These are phyloP conservation scores for Clavispora fructus DNA, from an alignment of 805 yeast genomes.

Conservation along the genomic window DNA sequence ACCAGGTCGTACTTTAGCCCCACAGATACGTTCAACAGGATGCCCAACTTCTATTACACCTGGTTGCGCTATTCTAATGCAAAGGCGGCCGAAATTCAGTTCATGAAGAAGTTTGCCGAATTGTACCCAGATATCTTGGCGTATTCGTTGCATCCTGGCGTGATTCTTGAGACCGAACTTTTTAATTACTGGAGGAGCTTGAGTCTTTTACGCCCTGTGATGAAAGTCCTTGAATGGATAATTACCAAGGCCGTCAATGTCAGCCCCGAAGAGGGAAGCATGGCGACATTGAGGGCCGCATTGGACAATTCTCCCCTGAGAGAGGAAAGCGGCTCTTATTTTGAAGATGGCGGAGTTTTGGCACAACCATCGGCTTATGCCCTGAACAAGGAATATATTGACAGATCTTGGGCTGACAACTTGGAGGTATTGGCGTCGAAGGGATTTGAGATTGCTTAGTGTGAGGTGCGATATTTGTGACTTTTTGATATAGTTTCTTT, in stretches of 20 bases:
- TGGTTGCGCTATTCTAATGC: constrained; percentile 34
- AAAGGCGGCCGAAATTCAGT: constrained; percentile 29
- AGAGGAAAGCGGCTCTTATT: constrained; percentile 25
- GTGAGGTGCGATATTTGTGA: too few relatives aligned
- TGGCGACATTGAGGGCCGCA: constrained; percentile 30
- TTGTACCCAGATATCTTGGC: constrained; percentile 27
- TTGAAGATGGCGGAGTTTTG: constrained; percentile 28
- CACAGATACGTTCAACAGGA: constrained; percentile 14
- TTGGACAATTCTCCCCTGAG: constrained; percentile 22
- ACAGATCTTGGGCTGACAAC: constrained; percentile 27
- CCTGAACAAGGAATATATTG: constrained; percentile 15
- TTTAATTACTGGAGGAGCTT: constrained; percentile 25
- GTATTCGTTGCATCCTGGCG: constrained; percentile 37
- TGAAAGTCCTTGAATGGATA: constrained; percentile 12
- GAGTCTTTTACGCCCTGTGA: constrained; percentile 19
- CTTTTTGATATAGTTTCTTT: too few relatives aligned
- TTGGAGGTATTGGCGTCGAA: constrained; percentile 16
- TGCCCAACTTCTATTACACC: constrained; percentile 22
- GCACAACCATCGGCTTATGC: constrained; percentile 22
- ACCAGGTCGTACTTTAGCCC: constrained; percentile 22
- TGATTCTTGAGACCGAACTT: constrained; percentile 29
- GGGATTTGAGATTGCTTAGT: constrained; percentile 8
- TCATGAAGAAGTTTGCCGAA: constrained; percentile 22
- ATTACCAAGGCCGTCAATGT: constrained; percentile 21
- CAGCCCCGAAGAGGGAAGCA: constrained; percentile 29